Conservation (phyloP, 225 moss, liverwort and hornwort species). For the Asterella californica region DNA sequence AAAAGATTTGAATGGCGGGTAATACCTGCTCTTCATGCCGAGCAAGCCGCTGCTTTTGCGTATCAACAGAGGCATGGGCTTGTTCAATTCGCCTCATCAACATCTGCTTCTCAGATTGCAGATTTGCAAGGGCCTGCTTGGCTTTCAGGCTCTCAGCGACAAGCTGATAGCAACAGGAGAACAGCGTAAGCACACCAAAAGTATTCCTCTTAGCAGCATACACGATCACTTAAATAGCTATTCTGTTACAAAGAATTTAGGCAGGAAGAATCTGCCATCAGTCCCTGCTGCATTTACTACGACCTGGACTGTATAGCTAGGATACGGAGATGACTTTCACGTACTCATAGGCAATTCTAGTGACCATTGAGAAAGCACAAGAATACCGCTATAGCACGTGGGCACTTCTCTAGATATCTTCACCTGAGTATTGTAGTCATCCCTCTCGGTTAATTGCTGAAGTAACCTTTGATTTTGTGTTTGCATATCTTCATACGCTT, state of each 20-base stretch:
- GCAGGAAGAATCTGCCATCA: neutral
- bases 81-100: conserved; percentile 82
- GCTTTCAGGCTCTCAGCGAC: conserved; percentile 85
- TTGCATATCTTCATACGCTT: conserved; percentile 99
- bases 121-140: conserved; percentile 70
- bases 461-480: conserved; percentile 92
- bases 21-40: conserved; percentile 88
- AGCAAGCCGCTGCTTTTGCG: conserved; percentile 64
- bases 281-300: neutral
- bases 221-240: neutral
- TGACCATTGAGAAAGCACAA: neutral
- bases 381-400: neutral
- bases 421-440: conserved; percentile 96
- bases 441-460: conserved; percentile 83
- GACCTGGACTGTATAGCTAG: neutral
- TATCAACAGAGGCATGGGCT: conserved; percentile 63
- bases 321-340: neutral
- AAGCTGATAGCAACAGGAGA: conserved; percentile 47
- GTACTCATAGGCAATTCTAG: neutral
- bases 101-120: conserved; percentile 85
- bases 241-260: neutral
- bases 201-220: neutral
- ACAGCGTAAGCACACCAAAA: neutral
- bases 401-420: neutral
- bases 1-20: neutral